These are phyloP conservation scores for Nannochloropsis oceanica DNA, from an alignment of 108 stramenopile genomes.

Conservation along the genomic window DNA sequence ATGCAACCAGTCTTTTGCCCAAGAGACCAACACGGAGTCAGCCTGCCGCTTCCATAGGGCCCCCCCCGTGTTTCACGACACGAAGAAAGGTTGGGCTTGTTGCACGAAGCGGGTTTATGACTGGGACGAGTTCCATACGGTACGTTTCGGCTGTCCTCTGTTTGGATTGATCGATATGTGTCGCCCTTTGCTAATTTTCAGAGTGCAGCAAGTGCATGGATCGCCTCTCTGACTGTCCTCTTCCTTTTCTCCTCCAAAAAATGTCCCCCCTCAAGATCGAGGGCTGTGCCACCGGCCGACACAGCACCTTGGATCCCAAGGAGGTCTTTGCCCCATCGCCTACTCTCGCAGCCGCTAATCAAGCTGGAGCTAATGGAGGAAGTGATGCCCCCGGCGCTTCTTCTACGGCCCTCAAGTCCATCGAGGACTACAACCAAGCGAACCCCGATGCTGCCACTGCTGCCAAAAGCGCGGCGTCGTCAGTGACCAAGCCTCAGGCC, in stretches of 20 bases:
- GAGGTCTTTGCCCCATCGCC: constrained; percentile 19
- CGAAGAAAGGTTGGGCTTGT: constrained; percentile 41
- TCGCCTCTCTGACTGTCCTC: too few relatives aligned
- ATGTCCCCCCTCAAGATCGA: background rate
- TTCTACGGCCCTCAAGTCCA: constrained; percentile 18
- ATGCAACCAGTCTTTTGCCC: constrained; percentile 35
- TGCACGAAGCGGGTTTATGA: constrained; percentile 43
- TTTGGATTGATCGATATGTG: too few relatives aligned
- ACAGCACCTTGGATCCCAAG: constrained; percentile 24
- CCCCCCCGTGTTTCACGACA: constrained; percentile 44
- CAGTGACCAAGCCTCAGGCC: constrained; percentile 27
- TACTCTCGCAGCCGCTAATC: background rate
- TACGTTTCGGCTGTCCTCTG: background rate
- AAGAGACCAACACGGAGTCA: constrained; percentile 31
- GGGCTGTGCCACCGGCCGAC: constrained; percentile 14
- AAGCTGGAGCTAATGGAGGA: background rate
- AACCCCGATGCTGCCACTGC: constrained; percentile 38
- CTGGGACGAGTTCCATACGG: constrained; percentile 43
- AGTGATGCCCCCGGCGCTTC: background rate
- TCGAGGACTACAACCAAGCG: constrained; percentile 28
- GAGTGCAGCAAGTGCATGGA: too few relatives aligned
- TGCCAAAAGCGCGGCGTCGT: constrained; percentile 24
- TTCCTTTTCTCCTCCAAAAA: too few relatives aligned
- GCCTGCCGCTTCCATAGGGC: constrained; percentile 37
- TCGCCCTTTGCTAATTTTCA: too few relatives aligned